These are phyloP conservation scores for Hemisphaericaspora nanyangensis DNA, from an alignment of 805 yeast genomes.

Conservation along the genomic window DNA sequence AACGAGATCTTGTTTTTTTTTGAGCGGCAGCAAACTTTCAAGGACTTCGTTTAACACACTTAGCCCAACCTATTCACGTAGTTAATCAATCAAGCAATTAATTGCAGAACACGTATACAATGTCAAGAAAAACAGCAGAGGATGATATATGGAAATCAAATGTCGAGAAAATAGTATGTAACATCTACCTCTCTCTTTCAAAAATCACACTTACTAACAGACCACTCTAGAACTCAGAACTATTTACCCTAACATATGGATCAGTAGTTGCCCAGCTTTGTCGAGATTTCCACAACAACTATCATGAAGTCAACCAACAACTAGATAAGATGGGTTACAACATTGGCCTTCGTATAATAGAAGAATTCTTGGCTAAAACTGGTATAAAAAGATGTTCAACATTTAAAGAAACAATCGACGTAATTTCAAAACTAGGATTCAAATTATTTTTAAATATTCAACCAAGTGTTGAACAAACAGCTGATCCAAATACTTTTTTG, in stretches of 20 bases:
- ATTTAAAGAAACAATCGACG: slow-evolving; percentile 84
- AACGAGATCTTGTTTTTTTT: too few relatives aligned
- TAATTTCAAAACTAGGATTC: slow-evolving; percentile 82
- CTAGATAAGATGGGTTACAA: slow-evolving; percentile 92
- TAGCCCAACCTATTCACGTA: too few relatives aligned
- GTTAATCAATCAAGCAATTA: too few relatives aligned
- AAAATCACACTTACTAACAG: slow-evolving; percentile 10
- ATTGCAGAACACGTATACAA: too few relatives aligned
- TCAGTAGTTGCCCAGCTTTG: slow-evolving; percentile 89
- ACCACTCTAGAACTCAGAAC: slow-evolving; percentile 66
- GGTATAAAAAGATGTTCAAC: slow-evolving; percentile 78
- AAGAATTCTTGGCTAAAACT: slow-evolving; percentile 86
- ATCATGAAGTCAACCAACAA: slow-evolving; percentile 74
- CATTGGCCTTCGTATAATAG: slow-evolving; percentile 86
- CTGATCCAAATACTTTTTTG: slow-evolving; percentile 74
- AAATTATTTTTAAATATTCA: slow-evolving; percentile 80
- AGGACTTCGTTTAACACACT: too few relatives aligned
- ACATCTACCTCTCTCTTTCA: neutral
- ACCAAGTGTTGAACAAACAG: slow-evolving; percentile 75
- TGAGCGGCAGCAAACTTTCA: too few relatives aligned
- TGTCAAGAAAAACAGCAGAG: slow-evolving; percentile 40
- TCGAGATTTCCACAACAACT: slow-evolving; percentile 74
- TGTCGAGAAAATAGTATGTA: slow-evolving; percentile 76
- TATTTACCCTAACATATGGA: slow-evolving; percentile 93
- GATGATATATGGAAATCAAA: slow-evolving; percentile 91